phyloP scores from a whole-genome alignment of 164 flowering plant genomes.

The Aristolochia californica region DNA sequence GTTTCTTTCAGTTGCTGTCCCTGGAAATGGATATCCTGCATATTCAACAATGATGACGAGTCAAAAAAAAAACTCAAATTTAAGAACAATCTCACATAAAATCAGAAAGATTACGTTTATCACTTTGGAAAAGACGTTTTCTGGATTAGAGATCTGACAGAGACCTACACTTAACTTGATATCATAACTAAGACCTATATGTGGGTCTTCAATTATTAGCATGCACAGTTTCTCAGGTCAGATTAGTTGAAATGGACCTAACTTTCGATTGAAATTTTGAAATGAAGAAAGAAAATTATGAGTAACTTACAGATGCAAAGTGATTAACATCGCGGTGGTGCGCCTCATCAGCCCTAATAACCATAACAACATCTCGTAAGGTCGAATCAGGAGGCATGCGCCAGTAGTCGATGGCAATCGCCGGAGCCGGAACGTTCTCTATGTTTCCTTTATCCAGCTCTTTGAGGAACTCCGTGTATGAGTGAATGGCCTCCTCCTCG shows the following conservation, averaged over 20 bases:
- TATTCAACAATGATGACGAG: background rate
- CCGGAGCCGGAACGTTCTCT: conserved; percentile 67
- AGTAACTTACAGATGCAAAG: conserved; percentile 47
- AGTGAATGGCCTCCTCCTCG: conserved; percentile 72
- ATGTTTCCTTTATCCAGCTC: conserved; percentile 60
- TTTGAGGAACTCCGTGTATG: conserved; percentile 64
- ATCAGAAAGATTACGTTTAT: no score
- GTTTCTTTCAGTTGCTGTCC: conserved; percentile 27
- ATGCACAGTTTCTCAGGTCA: no score
- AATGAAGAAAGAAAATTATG: no score
- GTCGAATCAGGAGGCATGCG: conserved; percentile 40
- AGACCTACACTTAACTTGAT: no score
- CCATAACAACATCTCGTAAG: conserved; percentile 52
- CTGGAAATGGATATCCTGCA: conserved; percentile 33
- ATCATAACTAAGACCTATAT: no score
- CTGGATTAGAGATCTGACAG: no score
- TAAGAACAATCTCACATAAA: no score
- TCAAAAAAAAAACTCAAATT: background rate
- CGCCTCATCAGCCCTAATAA: conserved; percentile 64
- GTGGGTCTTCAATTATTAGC: no score
- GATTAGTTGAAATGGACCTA: no score
- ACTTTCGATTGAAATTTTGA: no score
- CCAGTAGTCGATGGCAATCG: conserved; percentile 78
- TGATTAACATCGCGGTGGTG: conserved; percentile 72
- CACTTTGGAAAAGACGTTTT: no score